Percentiles rank a stretch among this genome's conserved stretches.
Conservation (phyloP, 352 stramenopile species). For the Globisporangium takayamanum region DNA sequence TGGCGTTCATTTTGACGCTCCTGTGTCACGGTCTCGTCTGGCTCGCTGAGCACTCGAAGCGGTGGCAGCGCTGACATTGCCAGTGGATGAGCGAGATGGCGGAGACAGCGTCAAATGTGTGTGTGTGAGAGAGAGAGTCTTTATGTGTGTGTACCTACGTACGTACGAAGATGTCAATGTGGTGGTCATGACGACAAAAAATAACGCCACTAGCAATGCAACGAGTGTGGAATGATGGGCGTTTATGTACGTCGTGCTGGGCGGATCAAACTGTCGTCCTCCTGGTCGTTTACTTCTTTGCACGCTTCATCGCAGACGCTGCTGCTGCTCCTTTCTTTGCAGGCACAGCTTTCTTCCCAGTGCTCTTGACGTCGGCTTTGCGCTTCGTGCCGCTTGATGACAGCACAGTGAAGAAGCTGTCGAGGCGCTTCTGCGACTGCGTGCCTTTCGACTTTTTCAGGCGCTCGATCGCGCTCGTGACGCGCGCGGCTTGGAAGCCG, state of each 20-base stretch:
- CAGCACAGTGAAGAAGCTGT: conserved; percentile 94
- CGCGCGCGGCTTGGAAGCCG: conserved; percentile 93
- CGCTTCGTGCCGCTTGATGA: conserved; percentile 58
- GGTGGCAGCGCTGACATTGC: conserved; percentile 25
- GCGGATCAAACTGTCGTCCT: not conserved
- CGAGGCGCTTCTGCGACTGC: conserved; percentile 94
- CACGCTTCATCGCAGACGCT: conserved; percentile 34
- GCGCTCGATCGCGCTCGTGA: conserved; percentile 91
- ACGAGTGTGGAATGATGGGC: not conserved
- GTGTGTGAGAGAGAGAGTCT: not conserved
- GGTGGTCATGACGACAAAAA: not conserved
- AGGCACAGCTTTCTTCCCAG: conserved; percentile 10
- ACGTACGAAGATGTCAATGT: not conserved
- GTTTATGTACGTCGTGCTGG: not conserved
- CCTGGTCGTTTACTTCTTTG: conserved; percentile 44
- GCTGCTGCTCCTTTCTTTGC: conserved; percentile 12
- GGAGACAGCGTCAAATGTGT: not conserved
- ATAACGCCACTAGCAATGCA: not conserved
- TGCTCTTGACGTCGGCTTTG: conserved; percentile 40
- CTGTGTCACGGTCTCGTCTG: conserved; percentile 78
- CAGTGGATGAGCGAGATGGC: not conserved
- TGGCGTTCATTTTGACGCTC: conserved; percentile 72
- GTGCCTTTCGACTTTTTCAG: conserved; percentile 94
- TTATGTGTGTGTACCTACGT: not conserved
- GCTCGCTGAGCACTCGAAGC: conserved; percentile 72